These are phyloP conservation scores for Middelhovenomyces tepae DNA, from an alignment of 805 yeast species.

Conservation along the genomic window DNA sequence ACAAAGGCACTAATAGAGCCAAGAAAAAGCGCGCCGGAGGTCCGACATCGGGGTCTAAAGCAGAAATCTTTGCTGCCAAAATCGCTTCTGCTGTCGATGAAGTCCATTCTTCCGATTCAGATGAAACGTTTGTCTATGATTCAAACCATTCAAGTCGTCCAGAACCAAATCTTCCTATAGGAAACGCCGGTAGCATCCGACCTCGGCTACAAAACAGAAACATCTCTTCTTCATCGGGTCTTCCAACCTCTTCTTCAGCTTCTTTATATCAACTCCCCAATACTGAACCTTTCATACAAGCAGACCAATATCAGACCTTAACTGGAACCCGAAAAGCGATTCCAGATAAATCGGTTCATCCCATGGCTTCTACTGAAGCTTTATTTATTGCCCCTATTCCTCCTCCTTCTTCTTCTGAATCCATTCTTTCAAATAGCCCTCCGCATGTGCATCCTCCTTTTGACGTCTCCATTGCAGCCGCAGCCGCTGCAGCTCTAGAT, in stretches of 20 bases:
- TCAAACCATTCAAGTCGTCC: slow-evolving; percentile 24
- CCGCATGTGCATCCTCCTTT: too few relatives aligned
- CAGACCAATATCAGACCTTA: slow-evolving; percentile 9
- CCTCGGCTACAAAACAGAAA: slow-evolving; percentile 19
- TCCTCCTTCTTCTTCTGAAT: too few relatives aligned
- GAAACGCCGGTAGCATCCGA: slow-evolving; percentile 4
- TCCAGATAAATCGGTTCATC: too few relatives aligned
- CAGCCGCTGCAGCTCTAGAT: too few relatives aligned
- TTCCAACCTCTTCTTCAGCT: neutral
- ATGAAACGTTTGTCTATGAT: slow-evolving; percentile 95
- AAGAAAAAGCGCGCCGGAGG: slow-evolving; percentile 35
- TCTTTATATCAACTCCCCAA: neutral
- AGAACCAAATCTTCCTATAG: neutral
- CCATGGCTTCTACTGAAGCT: too few relatives aligned
- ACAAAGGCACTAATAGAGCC: slow-evolving; percentile 14
- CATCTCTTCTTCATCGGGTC: slow-evolving; percentile 10
- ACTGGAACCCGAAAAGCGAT: slow-evolving; percentile 8
- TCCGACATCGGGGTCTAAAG: slow-evolving; percentile 70
- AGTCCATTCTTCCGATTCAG: slow-evolving; percentile 70
- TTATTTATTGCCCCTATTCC: too few relatives aligned
- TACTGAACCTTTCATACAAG: neutral
- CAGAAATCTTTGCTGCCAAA: slow-evolving; percentile 91
- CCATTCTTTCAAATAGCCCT: too few relatives aligned
- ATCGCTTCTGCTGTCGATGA: slow-evolving; percentile 92
- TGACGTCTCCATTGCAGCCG: too few relatives aligned